Evolutionary conservation across 108 stramenopile species (phyloP).

Genomic region (Cyclotella distinguenda): DNA sequence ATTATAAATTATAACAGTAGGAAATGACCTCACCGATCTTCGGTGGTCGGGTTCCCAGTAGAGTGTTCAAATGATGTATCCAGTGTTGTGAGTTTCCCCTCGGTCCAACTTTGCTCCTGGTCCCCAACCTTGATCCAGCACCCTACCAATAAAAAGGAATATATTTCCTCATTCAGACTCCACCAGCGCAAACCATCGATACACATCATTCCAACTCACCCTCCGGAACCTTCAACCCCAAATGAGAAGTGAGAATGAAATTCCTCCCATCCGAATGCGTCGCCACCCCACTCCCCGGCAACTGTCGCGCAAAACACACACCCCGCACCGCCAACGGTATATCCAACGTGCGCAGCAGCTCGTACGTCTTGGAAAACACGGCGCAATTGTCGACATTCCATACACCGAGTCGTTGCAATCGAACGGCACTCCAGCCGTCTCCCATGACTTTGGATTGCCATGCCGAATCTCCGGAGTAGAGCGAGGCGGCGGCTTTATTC

Average conservation of each 20-base stretch:
- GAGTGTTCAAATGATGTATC: slow-evolving; percentile 93
- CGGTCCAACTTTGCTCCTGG: slow-evolving; percentile 65
- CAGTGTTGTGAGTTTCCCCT: slow-evolving; percentile 75
- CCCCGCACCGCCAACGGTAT: slow-evolving; percentile 93
- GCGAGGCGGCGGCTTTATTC: slow-evolving; percentile 3
- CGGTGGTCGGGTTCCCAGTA: slow-evolving; percentile 78
- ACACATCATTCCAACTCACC: slow-evolving; percentile 33
- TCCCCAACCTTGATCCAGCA: slow-evolving; percentile 85
- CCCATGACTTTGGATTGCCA: slow-evolving; percentile 92
- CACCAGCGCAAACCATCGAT: too few relatives aligned
- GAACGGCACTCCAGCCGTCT: slow-evolving; percentile 85
- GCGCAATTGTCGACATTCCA: slow-evolving; percentile 89
- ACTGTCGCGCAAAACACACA: slow-evolving; percentile 92
- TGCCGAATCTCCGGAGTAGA: slow-evolving; percentile 73
- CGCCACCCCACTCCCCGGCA: slow-evolving; percentile 79
- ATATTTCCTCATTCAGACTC: too few relatives aligned
- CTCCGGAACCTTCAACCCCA: slow-evolving; percentile 79
- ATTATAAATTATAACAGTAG: too few relatives aligned
- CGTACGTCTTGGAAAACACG: slow-evolving; percentile 82
- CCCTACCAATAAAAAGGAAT: slow-evolving; percentile 4
- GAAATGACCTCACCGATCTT: slow-evolving; percentile 56
- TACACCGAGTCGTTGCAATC: slow-evolving; percentile 86
- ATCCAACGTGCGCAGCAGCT: slow-evolving; percentile 63
- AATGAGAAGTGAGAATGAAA: slow-evolving; percentile 90
- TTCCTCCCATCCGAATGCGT: slow-evolving; percentile 91